Conservation (phyloP, 352 stramenopile species). For the Globisporangium canariense region DNA sequence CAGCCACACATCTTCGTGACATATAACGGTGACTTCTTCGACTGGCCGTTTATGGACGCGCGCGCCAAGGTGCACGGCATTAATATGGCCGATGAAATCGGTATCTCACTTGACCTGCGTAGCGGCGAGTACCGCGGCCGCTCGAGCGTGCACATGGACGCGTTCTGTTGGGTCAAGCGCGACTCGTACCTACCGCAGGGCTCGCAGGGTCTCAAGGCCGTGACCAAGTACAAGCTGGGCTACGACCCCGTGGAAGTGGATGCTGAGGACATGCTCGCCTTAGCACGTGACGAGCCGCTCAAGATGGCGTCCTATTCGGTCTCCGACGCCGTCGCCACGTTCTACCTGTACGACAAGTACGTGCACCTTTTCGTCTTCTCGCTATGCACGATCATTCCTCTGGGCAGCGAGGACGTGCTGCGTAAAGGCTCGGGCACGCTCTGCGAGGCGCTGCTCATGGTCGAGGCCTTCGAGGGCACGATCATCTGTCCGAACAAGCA, state of each 20-base stretch:
- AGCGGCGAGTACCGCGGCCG: constrained; percentile 91
- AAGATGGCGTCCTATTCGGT: constrained; percentile 99
- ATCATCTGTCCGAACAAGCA: constrained; percentile 99
- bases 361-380: constrained; percentile 99
- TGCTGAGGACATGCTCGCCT: constrained; percentile 98
- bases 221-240: constrained; percentile 99
- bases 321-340: constrained; percentile 99
- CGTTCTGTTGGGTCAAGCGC: constrained; percentile 98
- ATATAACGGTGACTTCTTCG: constrained; percentile 99
- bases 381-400: constrained; percentile 98
- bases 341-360: constrained; percentile 99
- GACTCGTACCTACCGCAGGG: constrained; percentile 99
- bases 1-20: constrained; percentile 98
- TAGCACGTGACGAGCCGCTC: constrained; percentile 92
- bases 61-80: constrained; percentile 91
- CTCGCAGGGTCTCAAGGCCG: constrained; percentile 97
- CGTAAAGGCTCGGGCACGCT: constrained; percentile 95
- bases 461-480: constrained; percentile 94
- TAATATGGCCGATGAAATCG: constrained; percentile 88
- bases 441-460: constrained; percentile 98
- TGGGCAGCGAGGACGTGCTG: constrained; percentile 98
- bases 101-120: constrained; percentile 64
- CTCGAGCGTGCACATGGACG: constrained; percentile 96
- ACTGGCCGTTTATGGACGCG: constrained; percentile 98
- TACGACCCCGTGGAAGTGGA: constrained; percentile 98